phyloP scores from a whole-genome alignment of 306 rosid genomes.

The Gleditsia sinensis region DNA sequence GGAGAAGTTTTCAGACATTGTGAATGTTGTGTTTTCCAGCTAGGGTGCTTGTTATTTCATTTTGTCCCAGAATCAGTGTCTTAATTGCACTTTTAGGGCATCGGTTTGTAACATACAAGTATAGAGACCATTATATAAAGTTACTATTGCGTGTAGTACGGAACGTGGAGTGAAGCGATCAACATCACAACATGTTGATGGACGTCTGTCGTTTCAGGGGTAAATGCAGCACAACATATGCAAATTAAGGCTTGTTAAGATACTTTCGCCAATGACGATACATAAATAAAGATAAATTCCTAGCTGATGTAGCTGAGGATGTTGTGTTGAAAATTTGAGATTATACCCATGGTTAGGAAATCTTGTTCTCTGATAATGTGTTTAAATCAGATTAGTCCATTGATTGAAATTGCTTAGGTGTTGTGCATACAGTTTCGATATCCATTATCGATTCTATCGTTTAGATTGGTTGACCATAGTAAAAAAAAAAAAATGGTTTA shows the following conservation, averaged over 20 bases:
- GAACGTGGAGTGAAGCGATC: too few relatives aligned
- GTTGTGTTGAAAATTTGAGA: neutral
- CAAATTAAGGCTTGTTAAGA: neutral
- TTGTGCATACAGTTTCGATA: too few relatives aligned
- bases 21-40: slow-evolving; percentile 59
- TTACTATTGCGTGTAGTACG: neutral
- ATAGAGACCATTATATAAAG: neutral
- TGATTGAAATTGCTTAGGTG: neutral
- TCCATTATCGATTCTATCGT: neutral
- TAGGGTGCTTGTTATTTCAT: slow-evolving; percentile 30
- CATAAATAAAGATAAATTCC: neutral
- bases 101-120: neutral
- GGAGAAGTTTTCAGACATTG: slow-evolving; percentile 84
- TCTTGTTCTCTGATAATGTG: neutral
- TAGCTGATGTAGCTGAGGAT: neutral
- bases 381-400: too few relatives aligned
- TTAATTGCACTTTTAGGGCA: neutral
- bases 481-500: neutral
- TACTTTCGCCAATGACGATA: neutral
- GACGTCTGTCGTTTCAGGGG: neutral
- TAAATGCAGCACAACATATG: too few relatives aligned
- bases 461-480: neutral
- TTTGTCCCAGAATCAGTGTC: neutral
- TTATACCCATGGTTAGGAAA: neutral
- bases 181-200: neutral